Base-by-base conservation (phyloP, 1,139 yeast genomes). In the Lodderomyces parapsilosis region DNA sequence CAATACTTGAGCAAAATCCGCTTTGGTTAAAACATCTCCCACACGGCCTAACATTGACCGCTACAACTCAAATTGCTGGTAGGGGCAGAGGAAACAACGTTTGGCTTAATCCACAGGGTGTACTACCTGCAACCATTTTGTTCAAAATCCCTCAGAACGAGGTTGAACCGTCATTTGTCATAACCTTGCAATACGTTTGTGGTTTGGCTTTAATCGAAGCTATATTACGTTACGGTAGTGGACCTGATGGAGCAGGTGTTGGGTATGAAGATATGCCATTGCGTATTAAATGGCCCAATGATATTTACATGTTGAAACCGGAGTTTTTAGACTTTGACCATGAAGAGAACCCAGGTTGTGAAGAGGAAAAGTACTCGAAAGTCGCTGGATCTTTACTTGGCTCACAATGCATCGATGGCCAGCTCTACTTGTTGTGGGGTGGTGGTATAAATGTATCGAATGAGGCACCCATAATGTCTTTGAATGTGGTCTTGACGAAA, bases 241-340 rank as follows among this genome's bases (percentile, higher is more conserved):
- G 47, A 2, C 62, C 58, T 5, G 66, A 73, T 2, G 73, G 75
- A 4, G 43, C 48, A 15, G 68, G 71, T 1, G 71, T 72, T 0
- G 90, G 88, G 0, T 86, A 81, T 58, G 82, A 80, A 30, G 83
- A 81, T 43, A 64, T 93, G 54, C 98, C 96, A 0, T 72, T 91
- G 8, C 76, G 80, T 44, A 76, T 94, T 49, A 94, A 94, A 59
- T 94, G 99, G 99, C 99, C 99, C 6, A 94, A 94, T 59, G 99
- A 94, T 62, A 70, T 93, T 13, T 94, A 88, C 59, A 80, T 85
- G 6, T 62, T 82, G 54, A 81, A 79, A 48, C 93, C 96, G 0
- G 81, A 81, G 42, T 78, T 67, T 48, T 69, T 66, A 53, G 52
- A 52, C 42, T 38, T 68, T 8, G 72, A 60, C 38, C 55, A 62